phyloP scores from a whole-genome alignment of 1,139 yeast species.

The Sugiyamaella novakii region DNA sequence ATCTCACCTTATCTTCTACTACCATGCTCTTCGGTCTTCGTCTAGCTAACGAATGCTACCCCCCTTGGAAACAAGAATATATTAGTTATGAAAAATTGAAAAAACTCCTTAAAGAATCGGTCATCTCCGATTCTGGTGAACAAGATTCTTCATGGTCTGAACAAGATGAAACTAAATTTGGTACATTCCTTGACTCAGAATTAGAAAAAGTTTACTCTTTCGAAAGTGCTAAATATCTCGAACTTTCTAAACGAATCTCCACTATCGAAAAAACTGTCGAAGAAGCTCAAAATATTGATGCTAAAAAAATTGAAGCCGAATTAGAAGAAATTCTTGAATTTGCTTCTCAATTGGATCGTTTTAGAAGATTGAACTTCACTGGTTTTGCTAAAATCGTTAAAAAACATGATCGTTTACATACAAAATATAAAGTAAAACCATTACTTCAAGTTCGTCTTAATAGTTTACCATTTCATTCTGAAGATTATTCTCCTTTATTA shows the following conservation, averaged over 20 bases:
- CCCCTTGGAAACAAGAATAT: constrained; percentile 87
- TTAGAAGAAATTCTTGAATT: constrained; percentile 72
- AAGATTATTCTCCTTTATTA: constrained; percentile 89
- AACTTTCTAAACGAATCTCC: constrained; percentile 64
- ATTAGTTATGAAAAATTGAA: constrained; percentile 78
- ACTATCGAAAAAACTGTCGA: constrained; percentile 53
- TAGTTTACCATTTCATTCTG: constrained; percentile 88
- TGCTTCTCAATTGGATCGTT: constrained; percentile 86
- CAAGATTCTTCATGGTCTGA: constrained; percentile 60
- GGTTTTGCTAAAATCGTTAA: constrained; percentile 94
- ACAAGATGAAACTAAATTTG: constrained; percentile 81
- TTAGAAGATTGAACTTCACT: constrained; percentile 87
- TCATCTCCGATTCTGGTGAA: constrained; percentile 44
- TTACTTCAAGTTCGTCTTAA: constrained; percentile 83
- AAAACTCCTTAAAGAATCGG: constrained; percentile 78
- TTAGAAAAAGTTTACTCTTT: constrained; percentile 92
- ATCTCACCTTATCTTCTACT: background rate
- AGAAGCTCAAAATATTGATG: constrained; percentile 50
- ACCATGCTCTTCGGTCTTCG: constrained; percentile 84
- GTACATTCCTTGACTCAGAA: constrained; percentile 76
- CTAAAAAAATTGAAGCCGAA: constrained; percentile 58
- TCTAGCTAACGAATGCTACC: constrained; percentile 75
- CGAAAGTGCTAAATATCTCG: constrained; percentile 71
- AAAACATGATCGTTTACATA: constrained; percentile 90
- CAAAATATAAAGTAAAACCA: constrained; percentile 84